Percentiles rank a stretch among this genome's conserved stretches.
Evolutionary conservation across 2,329 filamentous ascomycete species (phyloP).

Genomic region (Chaetomium strumarium): DNA sequence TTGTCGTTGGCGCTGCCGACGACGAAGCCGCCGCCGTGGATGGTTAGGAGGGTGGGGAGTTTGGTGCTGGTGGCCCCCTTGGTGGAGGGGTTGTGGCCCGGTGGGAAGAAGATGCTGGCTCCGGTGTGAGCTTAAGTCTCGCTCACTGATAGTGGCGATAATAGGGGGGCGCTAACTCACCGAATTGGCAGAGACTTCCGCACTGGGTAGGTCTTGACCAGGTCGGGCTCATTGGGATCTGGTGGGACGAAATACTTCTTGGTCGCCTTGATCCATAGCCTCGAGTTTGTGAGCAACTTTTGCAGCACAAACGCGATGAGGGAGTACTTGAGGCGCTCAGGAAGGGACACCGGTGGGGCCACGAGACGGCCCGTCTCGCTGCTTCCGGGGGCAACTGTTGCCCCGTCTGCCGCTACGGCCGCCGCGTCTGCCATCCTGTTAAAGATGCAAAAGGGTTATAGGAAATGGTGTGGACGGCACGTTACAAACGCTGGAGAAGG

Average conservation of each 20-base stretch:
- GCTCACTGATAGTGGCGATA: neutral
- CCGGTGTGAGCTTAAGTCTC: neutral
- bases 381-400: neutral
- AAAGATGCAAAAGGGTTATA: no score
- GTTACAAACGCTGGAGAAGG: neutral
- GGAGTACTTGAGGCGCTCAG: neutral
- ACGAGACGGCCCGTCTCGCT: neutral
- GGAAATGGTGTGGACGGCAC: no score
- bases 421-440: neutral
- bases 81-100: conserved; percentile 26
- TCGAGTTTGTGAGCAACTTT: neutral
- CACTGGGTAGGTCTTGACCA: conserved; percentile 23
- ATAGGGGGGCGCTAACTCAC: conserved; percentile 3
- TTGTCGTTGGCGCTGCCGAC: conserved; percentile 39
- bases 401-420: neutral
- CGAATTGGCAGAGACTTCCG: conserved; percentile 19
- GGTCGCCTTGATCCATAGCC: neutral
- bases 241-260: conserved; percentile 1
- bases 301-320: neutral
- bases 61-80: conserved; percentile 17
- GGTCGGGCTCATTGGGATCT: conserved; percentile 9
- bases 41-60: conserved; percentile 41
- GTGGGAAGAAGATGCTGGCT: conserved; percentile 39
- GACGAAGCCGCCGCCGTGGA: conserved; percentile 48
- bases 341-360: neutral